Conservation (phyloP, 768 basidiomycete species). For the Nidula microcarpa region DNA sequence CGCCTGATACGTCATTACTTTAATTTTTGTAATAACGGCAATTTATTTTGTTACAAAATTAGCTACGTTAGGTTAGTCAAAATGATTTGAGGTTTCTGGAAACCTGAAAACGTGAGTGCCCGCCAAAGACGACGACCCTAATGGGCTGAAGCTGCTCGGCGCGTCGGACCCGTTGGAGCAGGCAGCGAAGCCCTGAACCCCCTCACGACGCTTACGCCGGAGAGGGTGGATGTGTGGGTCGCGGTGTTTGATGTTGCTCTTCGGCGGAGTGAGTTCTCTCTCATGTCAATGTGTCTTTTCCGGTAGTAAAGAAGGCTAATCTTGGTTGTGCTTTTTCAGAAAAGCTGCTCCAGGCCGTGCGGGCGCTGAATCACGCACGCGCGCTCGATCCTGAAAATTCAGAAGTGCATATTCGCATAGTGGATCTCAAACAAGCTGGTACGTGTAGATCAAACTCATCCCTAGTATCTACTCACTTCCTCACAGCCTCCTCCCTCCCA, state of each 20-base stretch:
- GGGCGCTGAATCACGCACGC: conserved; percentile 61
- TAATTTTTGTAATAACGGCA: too few species aligned
- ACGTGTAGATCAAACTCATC: background rate
- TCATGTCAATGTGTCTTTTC: background rate
- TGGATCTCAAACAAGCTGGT: conserved; percentile 62
- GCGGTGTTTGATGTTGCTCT: conserved; percentile 78
- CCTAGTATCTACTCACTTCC: background rate
- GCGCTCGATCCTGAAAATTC: conserved; percentile 53
- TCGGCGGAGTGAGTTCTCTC: conserved; percentile 62
- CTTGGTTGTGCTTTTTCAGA: conserved; percentile 35
- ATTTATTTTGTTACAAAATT: too few species aligned
- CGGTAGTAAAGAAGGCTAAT: background rate
- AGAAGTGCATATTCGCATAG: conserved; percentile 66
- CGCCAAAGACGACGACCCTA: conserved; percentile 78
- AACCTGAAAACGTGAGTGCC: conserved; percentile 8
- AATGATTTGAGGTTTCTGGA: too few species aligned
- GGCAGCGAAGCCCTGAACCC: conserved; percentile 67
- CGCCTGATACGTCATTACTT: too few species aligned
- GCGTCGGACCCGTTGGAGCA: conserved; percentile 67
- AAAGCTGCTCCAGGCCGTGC: conserved; percentile 76
- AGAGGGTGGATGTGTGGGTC: conserved; percentile 69
- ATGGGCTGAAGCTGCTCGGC: conserved; percentile 68
- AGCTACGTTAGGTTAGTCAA: too few species aligned
- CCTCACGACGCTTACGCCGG: conserved; percentile 46
- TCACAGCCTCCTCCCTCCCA: conserved; percentile 39